Evolutionary conservation across 1,284 basidiomycete genomes (phyloP), one percentile per base, ranked within the genome.

Genomic region (Coniferiporia sulphurascens): DNA sequence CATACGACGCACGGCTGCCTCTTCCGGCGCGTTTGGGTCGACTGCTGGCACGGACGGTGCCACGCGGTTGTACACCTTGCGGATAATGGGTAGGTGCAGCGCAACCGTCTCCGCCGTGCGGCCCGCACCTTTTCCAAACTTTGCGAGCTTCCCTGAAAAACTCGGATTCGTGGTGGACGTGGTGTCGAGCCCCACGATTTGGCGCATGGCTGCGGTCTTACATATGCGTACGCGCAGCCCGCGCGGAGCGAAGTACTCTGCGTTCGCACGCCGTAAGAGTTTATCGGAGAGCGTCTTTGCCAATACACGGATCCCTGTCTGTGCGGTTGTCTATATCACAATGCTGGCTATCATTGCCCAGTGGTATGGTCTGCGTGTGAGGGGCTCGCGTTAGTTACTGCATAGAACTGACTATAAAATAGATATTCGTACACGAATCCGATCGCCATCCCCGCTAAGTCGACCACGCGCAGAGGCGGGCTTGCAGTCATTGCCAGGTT

Each of bases 161-260:
- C 7, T 10, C 17, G 13, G 48, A 17, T 8, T 12, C 6, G 48
- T 27, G 22, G 55, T 32, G 8, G 19, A 10, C 46, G 9, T 21
- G n/a, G 56, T 27, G 17, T 58, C 27, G 5, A 27, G 27, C 27
- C 27, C 27, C n/a, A 56, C 36, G 48, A 66, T 56, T n/a, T 45
- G 35, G 21, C 63, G 63, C 59, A 65, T 54, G 9, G 64, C 65
- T 8, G 49, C 59, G 12, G 63, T 65, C 50, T 59, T 60, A 50
- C 58, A 60, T 17, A 66, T 44, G 13, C 65, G 60, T 13, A 63
- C 64, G 17, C 59, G 58, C 15, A 66, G 56, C n/a, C 64, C 64
- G 8, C 64, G 64, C 8, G 59, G 55, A 7, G 50, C 63, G 48
- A 66, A 66, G 51, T 48, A 65, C 13, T 55, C 52, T 21, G 55